Base-by-base conservation (phyloP, 2,329 filamentous ascomycete species). In the Arthrinium phaeospermum region DNA sequence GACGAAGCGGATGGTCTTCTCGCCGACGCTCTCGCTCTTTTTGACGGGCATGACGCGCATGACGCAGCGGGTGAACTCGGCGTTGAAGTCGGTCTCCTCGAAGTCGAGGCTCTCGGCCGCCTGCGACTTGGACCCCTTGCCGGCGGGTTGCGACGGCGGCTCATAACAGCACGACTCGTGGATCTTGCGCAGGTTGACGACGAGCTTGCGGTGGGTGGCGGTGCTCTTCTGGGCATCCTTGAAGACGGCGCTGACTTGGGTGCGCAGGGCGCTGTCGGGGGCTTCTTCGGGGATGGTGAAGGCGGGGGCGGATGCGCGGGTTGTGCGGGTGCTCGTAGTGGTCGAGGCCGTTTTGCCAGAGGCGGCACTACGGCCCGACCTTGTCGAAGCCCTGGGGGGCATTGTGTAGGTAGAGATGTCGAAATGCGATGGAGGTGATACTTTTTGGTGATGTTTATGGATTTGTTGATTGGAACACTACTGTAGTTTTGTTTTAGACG, bases 11-110 rank as follows among this genome's bases (percentile, higher is more conserved):
- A 98, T 90, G 22, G 93, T 89, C 77, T 94, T 91, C 81, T 98
- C 96, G 34, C 95, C 96, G 1, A 94, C 95, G 19, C 90, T 87
- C 83, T 99, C 96, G 49, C 93, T 92, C 86, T 98, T 98, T 86
- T 96, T 97, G 72, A 98, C 91, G 0, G 92, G 90, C 86, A 99
- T 90, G 69, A 96, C 89, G 71, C 95, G 89, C 76, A 97, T 82
- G 34, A 97, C 88, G 79, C 95, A 98, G 79, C 96, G 89, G 72
- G 91, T 89, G 72, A 98, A 91, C 81, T 99, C 96, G 41, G 87
- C 85, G 78, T 96, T 97, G 85, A 99, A 98, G 72, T 96, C 92
- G 68, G 92, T 89, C 81, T 97, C 95, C 64, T 94, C 91, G 74
- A 95, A 93, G 14, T 94, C 92, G 75, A 91, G 89, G 22, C 88